Conservation (phyloP, 345 rosid genomes). For the Ceriops tagal region DNA sequence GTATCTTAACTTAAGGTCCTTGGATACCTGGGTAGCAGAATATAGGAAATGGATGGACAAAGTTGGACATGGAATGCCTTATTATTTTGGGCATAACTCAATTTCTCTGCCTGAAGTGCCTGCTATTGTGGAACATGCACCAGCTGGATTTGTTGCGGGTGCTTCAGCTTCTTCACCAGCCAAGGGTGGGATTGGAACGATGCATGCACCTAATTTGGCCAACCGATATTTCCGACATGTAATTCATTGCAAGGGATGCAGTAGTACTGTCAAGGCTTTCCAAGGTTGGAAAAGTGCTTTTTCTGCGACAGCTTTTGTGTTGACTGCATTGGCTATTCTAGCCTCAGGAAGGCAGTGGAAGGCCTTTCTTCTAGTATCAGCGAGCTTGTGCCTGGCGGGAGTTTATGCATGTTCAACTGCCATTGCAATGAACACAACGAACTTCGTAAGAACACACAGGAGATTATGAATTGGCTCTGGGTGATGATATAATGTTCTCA, state of each 20-base stretch:
- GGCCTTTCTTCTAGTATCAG: conserved; percentile 47
- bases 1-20: conserved; percentile 71
- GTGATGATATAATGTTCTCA: no score
- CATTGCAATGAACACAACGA: conserved; percentile 68
- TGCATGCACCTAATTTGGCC: conserved; percentile 80
- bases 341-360: conserved; percentile 73
- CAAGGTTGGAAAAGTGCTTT: conserved; percentile 57
- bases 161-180: conserved; percentile 69
- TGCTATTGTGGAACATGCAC: conserved; percentile 88
- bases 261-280: conserved; percentile 51
- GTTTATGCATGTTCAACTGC: conserved; percentile 60
- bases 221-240: conserved; percentile 84
- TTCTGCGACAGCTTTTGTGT: conserved; percentile 39
- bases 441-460: conserved; percentile 81
- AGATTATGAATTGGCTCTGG: conserved; percentile 42
- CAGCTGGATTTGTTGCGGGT: conserved; percentile 77
- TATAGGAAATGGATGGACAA: conserved; percentile 98
- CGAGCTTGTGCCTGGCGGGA: conserved; percentile 55
- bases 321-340: conserved; percentile 61
- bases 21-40: conserved; percentile 86
- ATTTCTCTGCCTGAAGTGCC: conserved; percentile 61
- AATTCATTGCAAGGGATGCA: conserved; percentile 83
- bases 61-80: conserved; percentile 98
- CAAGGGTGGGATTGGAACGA: conserved; percentile 66
- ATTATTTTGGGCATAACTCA: conserved; percentile 74